Evolutionary conservation across 768 basidiomycete genomes (phyloP).

Genomic region (Pleurotus tuoliensis): DNA sequence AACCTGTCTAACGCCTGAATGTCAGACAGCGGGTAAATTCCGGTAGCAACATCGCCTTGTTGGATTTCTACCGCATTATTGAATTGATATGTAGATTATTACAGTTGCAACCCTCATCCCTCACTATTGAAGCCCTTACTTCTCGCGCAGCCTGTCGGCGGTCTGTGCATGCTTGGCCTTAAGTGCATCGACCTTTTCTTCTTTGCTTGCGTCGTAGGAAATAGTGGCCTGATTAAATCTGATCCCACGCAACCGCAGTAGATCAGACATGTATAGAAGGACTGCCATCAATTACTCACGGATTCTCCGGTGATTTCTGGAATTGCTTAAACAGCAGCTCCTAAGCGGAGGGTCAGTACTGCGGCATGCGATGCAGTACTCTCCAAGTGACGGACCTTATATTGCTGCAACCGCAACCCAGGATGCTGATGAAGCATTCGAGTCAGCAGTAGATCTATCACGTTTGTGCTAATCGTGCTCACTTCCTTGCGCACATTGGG

Average conservation of each 20-base stretch:
- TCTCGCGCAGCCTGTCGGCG: conserved; percentile 61
- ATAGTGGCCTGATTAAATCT: conserved; percentile 85
- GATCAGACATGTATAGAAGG: not conserved
- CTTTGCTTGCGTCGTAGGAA: conserved; percentile 83
- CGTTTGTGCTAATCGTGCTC: conserved; percentile 16
- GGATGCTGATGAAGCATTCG: conserved; percentile 55
- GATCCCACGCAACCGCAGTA: conserved; percentile 2
- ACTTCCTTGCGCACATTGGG: conserved; percentile 77
- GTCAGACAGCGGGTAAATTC: no score
- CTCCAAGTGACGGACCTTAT: conserved; percentile 50
- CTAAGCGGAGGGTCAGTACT: conserved; percentile 28
- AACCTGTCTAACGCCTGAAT: no score
- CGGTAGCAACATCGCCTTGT: not conserved
- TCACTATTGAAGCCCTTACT: no score
- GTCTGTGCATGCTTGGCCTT: conserved; percentile 62
- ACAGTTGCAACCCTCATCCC: no score
- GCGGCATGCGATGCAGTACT: not conserved
- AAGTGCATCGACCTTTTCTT: conserved; percentile 76
- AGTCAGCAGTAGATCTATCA: conserved; percentile 13
- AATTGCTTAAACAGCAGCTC: conserved; percentile 91
- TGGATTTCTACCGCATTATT: not conserved
- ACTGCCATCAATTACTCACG: conserved; percentile 47
- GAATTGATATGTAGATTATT: not conserved
- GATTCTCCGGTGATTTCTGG: conserved; percentile 95
- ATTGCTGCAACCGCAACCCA: conserved; percentile 87